Evolutionary conservation across 345 rosid genomes (phyloP).

Genomic region (Salix arbutifolia): DNA sequence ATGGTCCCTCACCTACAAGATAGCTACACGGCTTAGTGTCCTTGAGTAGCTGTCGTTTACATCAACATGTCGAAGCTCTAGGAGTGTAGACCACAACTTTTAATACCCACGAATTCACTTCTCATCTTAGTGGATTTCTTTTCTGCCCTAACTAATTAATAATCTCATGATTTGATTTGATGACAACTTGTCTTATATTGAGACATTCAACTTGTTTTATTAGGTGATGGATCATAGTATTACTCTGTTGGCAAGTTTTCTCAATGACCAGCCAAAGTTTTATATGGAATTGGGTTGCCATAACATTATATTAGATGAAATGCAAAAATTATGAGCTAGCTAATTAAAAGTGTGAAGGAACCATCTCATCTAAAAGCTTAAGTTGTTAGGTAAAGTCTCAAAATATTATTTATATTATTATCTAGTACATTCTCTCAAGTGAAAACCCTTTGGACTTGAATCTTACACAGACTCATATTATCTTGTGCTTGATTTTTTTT

Average conservation of each 20-base stretch:
- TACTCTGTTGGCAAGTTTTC: neutral
- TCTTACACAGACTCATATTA: no score
- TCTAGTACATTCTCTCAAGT: no score
- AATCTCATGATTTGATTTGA: neutral
- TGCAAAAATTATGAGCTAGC: neutral
- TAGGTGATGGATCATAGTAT: neutral
- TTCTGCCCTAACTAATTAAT: neutral
- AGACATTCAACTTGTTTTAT: neutral
- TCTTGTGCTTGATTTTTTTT: no score
- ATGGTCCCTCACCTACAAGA: constrained; percentile 42
- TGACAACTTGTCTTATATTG: neutral
- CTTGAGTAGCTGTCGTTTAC: constrained; percentile 30
- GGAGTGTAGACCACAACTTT: constrained; percentile 30
- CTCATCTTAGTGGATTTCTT: constrained; percentile 8
- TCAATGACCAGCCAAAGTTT: neutral
- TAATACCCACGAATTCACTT: constrained; percentile 9
- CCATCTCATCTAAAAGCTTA: no score
- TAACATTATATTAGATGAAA: neutral
- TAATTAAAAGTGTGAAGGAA: rapidly evolving
- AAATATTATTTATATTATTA: no score
- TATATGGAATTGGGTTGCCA: neutral
- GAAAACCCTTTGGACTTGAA: no score
- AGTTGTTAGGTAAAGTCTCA: no score
- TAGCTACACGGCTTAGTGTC: neutral
- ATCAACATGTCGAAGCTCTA: constrained; percentile 22